A percentile compares a stretch with the other conserved stretches of the same genome.
Conservation (phyloP, 805 yeast genomes). For the Kluyveromyces siamensis region DNA sequence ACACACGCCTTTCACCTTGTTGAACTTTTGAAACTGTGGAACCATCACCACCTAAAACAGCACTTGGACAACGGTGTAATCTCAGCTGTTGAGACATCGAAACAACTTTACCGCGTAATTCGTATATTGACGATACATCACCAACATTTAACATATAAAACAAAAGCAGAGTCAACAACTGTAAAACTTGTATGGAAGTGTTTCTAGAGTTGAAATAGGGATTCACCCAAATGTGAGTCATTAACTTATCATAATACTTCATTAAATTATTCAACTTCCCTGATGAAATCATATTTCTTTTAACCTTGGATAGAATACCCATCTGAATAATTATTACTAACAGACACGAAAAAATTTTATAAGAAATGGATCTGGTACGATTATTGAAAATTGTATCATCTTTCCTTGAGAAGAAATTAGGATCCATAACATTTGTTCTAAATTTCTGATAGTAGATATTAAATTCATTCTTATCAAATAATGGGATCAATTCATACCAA, state of each 20-base stretch:
- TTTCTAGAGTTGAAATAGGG: constrained; percentile 47
- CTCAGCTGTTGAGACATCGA: constrained; percentile 83
- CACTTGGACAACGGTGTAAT: constrained; percentile 79
- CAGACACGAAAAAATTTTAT: constrained; percentile 23
- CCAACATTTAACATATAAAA: constrained; percentile 67
- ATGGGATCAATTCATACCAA: constrained; percentile 67
- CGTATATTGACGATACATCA: constrained; percentile 64
- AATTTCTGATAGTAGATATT: constrained; percentile 41
- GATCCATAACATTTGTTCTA: constrained; percentile 2
- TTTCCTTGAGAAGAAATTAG: constrained; percentile 6
- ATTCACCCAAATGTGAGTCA: constrained; percentile 54
- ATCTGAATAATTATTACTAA: constrained; percentile 22
- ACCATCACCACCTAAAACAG: constrained; percentile 61
- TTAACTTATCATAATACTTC: constrained; percentile 44
- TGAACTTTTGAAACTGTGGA: constrained; percentile 56
- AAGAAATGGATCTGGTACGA: constrained; percentile 15
- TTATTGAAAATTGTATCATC: constrained; percentile 10
- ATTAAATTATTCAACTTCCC: constrained; percentile 17
- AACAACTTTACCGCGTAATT: constrained; percentile 62
- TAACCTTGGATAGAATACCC: constrained; percentile 22
- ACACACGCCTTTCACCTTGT: constrained; percentile 72
- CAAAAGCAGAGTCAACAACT: constrained; percentile 57
- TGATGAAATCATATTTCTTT: constrained; percentile 8
- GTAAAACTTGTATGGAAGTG: constrained; percentile 61
- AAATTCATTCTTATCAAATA: constrained; percentile 63